phyloP scores from a whole-genome alignment of 768 basidiomycete genomes.

The Mrakia hoshinonis region DNA sequence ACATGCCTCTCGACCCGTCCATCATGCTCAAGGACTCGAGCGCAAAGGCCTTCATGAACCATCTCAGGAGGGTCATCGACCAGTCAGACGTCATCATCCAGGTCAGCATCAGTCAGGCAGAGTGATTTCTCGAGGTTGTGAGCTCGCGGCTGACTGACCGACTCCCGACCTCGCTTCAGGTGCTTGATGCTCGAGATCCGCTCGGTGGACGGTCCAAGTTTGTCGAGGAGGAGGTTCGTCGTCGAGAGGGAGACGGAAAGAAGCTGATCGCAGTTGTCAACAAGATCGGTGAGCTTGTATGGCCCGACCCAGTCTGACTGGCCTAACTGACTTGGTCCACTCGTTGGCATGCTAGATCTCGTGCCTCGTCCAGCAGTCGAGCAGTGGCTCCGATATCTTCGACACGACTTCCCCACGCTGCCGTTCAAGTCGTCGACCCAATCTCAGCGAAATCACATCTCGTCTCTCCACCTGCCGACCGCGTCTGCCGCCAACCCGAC shows the following conservation, averaged over 20 bases:
- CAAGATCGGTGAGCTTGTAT: constrained; percentile 67
- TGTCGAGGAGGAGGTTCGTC: constrained; percentile 85
- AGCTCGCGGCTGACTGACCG: constrained; percentile 1
- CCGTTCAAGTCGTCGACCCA: constrained; percentile 80
- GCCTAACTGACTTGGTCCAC: neutral
- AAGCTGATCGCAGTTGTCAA: constrained; percentile 89
- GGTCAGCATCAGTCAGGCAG: constrained; percentile 32
- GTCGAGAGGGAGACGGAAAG: constrained; percentile 80
- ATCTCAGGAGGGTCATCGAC: constrained; percentile 85
- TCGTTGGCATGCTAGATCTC: constrained; percentile 57
- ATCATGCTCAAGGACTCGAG: constrained; percentile 41
- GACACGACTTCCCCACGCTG: constrained; percentile 82
- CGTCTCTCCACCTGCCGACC: constrained; percentile 45
- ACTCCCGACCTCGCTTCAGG: neutral
- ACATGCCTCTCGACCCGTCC: constrained; percentile 35
- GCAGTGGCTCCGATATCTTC: constrained; percentile 81
- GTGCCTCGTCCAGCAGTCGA: constrained; percentile 81
- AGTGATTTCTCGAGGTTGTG: neutral
- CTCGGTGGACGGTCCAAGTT: constrained; percentile 83
- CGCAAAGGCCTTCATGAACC: constrained; percentile 54
- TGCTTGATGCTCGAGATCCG: constrained; percentile 85
- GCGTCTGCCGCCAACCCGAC: constrained; percentile 29
- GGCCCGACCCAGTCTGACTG: neutral
- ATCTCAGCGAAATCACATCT: constrained; percentile 69
- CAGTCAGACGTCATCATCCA: constrained; percentile 80